phyloP scores from a whole-genome alignment of 306 rosid species.

The Crataegus laevigata region DNA sequence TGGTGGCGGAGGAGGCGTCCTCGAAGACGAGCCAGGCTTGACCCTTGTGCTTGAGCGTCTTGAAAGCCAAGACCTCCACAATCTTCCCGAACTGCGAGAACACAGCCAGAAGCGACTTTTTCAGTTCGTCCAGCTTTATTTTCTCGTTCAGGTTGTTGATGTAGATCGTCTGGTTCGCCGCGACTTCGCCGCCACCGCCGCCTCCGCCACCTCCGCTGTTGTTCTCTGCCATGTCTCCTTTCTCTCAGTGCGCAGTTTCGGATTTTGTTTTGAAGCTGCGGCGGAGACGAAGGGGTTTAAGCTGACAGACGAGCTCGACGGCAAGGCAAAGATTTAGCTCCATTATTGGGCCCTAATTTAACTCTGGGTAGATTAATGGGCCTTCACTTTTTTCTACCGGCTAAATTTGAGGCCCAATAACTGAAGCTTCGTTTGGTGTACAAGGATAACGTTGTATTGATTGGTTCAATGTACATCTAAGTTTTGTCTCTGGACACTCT shows the following conservation, averaged over 20 bases:
- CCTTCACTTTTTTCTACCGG: background rate
- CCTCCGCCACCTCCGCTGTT: constrained; percentile 24
- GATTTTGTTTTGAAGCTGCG: too few species aligned
- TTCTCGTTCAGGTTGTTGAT: constrained; percentile 94
- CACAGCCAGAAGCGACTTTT: constrained; percentile 81
- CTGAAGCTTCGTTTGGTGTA: background rate
- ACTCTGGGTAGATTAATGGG: background rate
- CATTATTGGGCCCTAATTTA: background rate
- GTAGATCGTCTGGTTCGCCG: constrained; percentile 75
- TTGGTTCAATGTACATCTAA: too few species aligned
- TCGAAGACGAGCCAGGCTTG: constrained; percentile 98
- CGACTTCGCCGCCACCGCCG: constrained; percentile 17
- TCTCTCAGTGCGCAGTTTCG: background rate
- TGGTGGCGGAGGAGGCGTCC: constrained; percentile 77
- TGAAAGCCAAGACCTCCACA: constrained; percentile 80
- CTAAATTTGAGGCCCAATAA: background rate
- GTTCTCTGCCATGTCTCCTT: constrained; percentile 50
- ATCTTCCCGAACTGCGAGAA: constrained; percentile 97
- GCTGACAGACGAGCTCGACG: background rate
- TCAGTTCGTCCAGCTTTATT: constrained; percentile 91
- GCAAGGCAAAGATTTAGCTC: too few species aligned
- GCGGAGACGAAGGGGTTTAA: background rate
- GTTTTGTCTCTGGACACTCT: too few species aligned
- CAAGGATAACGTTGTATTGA: too few species aligned
- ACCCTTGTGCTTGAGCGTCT: constrained; percentile 89